Conservation (phyloP, 148 eudicot species). For the Polygonum aviculare region DNA sequence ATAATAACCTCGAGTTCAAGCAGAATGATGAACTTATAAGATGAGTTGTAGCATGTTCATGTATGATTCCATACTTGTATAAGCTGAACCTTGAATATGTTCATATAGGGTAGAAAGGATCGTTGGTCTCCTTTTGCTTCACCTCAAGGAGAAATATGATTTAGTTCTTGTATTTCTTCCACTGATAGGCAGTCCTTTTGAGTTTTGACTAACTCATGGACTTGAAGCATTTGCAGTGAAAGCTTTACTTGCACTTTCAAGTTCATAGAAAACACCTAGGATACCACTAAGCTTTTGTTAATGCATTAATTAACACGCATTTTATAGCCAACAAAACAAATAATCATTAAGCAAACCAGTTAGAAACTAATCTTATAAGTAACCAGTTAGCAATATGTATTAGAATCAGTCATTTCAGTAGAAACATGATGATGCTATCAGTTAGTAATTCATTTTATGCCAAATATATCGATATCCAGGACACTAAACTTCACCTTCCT, state of each 20-base stretch:
- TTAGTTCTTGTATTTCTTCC: neutral
- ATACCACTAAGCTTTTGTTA: neutral
- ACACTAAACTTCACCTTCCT: neutral
- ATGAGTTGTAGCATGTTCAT: no score
- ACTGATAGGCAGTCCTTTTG: neutral
- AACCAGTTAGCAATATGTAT: neutral
- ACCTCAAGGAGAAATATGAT: no score
- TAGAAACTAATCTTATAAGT: no score
- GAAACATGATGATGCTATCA: neutral
- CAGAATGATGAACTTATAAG: no score
- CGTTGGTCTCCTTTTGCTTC: no score
- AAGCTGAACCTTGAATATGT: neutral
- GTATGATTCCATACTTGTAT: neutral
- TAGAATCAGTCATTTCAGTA: neutral
- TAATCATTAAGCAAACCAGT: neutral
- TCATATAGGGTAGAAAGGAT: neutral
- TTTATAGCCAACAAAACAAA: neutral
- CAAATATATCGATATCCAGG: neutral
- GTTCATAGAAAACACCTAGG: neutral
- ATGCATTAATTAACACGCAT: neutral
- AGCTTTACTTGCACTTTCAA: neutral
- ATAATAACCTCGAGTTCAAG: no score
- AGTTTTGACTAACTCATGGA: neutral
- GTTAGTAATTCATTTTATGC: neutral
- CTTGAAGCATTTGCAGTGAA: neutral